Evolutionary conservation across 129 eudicot species (phyloP).

Genomic region (Pittosporum tobira): DNA sequence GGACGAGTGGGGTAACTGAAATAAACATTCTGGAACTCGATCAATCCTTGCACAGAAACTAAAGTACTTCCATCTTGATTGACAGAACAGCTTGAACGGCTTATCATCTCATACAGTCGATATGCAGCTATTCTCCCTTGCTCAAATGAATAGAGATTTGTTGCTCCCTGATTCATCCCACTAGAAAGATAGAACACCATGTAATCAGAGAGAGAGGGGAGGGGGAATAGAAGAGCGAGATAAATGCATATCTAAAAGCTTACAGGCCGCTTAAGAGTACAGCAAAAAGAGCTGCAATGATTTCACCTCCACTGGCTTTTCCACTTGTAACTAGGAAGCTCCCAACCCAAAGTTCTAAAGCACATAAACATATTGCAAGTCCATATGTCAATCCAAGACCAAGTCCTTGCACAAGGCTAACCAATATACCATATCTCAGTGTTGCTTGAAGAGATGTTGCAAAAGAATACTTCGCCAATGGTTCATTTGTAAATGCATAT

Average conservation of each 20-base stretch:
- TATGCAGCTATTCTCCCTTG: slow-evolving; percentile 66
- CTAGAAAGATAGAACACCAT: slow-evolving; percentile 27
- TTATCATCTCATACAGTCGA: slow-evolving; percentile 50
- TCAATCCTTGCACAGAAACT: slow-evolving; percentile 41
- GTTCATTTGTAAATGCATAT: slow-evolving; percentile 55
- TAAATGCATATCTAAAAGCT: slow-evolving; percentile 11
- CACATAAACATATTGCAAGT: slow-evolving; percentile 58
- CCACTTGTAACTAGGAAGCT: slow-evolving; percentile 40
- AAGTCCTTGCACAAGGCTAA: slow-evolving; percentile 57
- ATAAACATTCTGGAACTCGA: slow-evolving; percentile 50
- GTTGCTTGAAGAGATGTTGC: slow-evolving; percentile 57
- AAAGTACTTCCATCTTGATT: slow-evolving; percentile 38
- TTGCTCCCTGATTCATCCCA: slow-evolving; percentile 49
- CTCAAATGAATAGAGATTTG: slow-evolving; percentile 44
- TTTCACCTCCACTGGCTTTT: slow-evolving; percentile 48
- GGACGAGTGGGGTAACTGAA: slow-evolving; percentile 50
- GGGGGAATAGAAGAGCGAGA: slow-evolving; percentile 1
- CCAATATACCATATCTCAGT: slow-evolving; percentile 43
- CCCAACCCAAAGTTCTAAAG: slow-evolving; percentile 61
- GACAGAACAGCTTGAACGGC: slow-evolving; percentile 31
- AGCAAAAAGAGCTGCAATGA: slow-evolving; percentile 43
- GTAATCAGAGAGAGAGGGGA: slow-evolving; percentile 4
- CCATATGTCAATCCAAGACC: slow-evolving; percentile 58
- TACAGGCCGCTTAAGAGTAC: slow-evolving; percentile 53
- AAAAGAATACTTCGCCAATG: slow-evolving; percentile 47